A percentile compares a stretch with the other conserved stretches of the same genome.
Conservation (phyloP, 2,329 filamentous ascomycete genomes). For the Zasmidium angulare region DNA sequence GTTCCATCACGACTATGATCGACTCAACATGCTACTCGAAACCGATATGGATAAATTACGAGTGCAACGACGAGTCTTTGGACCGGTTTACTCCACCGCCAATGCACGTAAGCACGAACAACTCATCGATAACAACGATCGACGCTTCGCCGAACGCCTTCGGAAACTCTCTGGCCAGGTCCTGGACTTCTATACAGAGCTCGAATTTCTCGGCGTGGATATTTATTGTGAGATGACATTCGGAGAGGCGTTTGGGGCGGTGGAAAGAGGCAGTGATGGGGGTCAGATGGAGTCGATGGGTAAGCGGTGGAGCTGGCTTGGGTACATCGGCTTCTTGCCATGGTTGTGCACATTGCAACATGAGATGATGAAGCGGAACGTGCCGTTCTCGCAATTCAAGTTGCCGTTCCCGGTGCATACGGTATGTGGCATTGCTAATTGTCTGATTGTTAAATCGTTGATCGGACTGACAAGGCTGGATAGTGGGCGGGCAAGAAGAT, state of each 20-base stretch:
- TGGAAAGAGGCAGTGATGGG: slow-evolving; percentile 5
- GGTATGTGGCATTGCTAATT: too few relatives aligned
- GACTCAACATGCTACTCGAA: slow-evolving; percentile 10
- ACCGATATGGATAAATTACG: slow-evolving; percentile 9
- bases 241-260: slow-evolving; percentile 5
- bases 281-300: slow-evolving; percentile 11
- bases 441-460: slow-evolving; percentile 1
- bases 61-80: slow-evolving; percentile 8
- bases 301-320: slow-evolving; percentile 11
- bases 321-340: slow-evolving; percentile 5
- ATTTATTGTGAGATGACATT: slow-evolving; percentile 10
- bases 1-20: not conserved
- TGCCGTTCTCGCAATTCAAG: too few relatives aligned
- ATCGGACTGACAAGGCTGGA: not conserved
- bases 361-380: not conserved
- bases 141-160: not conserved
- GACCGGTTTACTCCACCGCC: slow-evolving; percentile 2
- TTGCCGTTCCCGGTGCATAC: too few relatives aligned
- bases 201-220: slow-evolving; percentile 6
- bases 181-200: slow-evolving; percentile 8
- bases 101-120: slow-evolving; percentile 6
- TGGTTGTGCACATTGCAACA: slow-evolving; percentile 11
- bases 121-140: slow-evolving; percentile 3
- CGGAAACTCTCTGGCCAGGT: not conserved
- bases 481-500: slow-evolving; percentile 1